Conservation (phyloP, 306 rosid genomes). For the Cucurbita ficifolia region DNA sequence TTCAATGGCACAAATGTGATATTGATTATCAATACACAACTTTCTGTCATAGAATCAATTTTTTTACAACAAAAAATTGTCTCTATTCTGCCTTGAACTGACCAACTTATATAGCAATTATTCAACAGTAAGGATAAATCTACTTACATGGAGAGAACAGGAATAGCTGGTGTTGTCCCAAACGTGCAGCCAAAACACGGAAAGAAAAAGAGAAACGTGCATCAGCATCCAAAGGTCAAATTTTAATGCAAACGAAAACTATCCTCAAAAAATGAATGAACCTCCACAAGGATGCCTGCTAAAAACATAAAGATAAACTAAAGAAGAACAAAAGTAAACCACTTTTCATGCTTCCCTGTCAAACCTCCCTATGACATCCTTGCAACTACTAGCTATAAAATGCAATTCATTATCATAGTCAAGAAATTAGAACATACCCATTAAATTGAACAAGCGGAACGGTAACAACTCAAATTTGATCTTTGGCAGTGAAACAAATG, state of each 20-base stretch:
- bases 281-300: not conserved
- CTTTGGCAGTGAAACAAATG: slow-evolving; percentile 95
- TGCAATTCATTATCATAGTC: not conserved
- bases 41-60: not conserved
- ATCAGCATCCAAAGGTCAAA: slow-evolving; percentile 33
- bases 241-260: not conserved
- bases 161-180: slow-evolving; percentile 70
- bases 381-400: not conserved
- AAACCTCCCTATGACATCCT: not conserved
- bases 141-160: slow-evolving; percentile 97
- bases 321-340: not conserved
- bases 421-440: slow-evolving; percentile 47
- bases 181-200: slow-evolving; percentile 15
- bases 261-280: not conserved
- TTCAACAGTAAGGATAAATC: slow-evolving; percentile 5
- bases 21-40: not conserved
- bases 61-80: not conserved
- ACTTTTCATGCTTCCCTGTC: not conserved
- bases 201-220: slow-evolving; percentile 9
- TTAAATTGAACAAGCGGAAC: slow-evolving; percentile 87
- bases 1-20: not conserved
- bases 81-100: not conserved
- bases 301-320: not conserved
- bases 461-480: slow-evolving; percentile 93
- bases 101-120: slow-evolving; percentile 2